phyloP scores from a whole-genome alignment of 2,329 filamentous ascomycete species.

The Triangularia setosa region DNA sequence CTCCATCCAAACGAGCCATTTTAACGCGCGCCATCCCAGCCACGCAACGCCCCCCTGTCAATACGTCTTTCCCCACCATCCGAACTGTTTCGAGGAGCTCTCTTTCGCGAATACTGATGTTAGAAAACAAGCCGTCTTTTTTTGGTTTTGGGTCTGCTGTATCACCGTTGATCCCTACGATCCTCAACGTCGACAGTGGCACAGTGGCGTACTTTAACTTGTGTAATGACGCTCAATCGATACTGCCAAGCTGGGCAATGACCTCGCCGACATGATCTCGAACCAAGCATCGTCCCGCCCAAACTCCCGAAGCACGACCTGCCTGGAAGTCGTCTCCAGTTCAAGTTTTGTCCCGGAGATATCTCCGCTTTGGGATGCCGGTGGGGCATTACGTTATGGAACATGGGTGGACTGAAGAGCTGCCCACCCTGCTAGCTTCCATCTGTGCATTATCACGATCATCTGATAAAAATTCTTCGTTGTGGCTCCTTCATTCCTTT shows the following conservation, averaged over 20 bases:
- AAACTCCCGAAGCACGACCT: neutral
- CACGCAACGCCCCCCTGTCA: neutral
- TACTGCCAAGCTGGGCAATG: neutral
- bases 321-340: neutral
- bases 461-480: neutral
- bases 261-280: neutral
- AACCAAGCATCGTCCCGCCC: neutral
- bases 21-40: neutral
- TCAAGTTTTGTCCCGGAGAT: neutral
- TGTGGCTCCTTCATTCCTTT: neutral
- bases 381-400: neutral
- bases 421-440: neutral
- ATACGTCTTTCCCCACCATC: neutral
- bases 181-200: neutral
- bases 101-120: too few relatives aligned
- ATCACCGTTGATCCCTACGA: neutral
- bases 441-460: constrained; percentile 1
- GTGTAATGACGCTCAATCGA: neutral
- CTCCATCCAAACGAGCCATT: constrained; percentile 6
- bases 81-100: neutral
- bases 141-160: neutral
- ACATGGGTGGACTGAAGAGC: neutral
- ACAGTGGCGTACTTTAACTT: neutral
- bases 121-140: too few relatives aligned
- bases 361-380: neutral